Evolutionary conservation across 805 yeast genomes (phyloP).

Genomic region (Saturnispora galanensis): DNA sequence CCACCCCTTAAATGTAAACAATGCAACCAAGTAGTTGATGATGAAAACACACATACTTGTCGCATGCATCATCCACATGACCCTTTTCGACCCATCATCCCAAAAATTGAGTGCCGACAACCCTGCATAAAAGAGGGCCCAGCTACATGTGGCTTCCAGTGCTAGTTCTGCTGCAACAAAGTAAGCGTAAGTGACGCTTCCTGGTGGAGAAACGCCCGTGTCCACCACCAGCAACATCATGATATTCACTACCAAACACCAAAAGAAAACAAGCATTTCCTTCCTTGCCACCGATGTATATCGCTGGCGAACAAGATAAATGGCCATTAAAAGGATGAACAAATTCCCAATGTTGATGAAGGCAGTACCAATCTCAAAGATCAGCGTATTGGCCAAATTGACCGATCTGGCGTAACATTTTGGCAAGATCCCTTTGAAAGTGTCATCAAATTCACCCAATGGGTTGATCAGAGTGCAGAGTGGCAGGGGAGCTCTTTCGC

Average conservation of each 20-base stretch:
- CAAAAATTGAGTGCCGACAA: constrained; percentile 79
- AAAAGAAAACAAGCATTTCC: constrained; percentile 72
- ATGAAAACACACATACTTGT: constrained; percentile 49
- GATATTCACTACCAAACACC: constrained; percentile 46
- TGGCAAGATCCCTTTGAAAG: constrained; percentile 58
- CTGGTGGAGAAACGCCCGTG: constrained; percentile 88
- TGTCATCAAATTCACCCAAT: constrained; percentile 20
- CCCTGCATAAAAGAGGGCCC: constrained; percentile 63
- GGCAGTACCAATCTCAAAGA: constrained; percentile 82
- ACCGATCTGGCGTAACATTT: constrained; percentile 79
- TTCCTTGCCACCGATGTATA: constrained; percentile 91
- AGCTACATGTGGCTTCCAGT: constrained; percentile 58
- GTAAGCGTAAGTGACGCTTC: constrained; percentile 63
- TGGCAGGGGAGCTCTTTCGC: constrained; percentile 64
- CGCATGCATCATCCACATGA: constrained; percentile 48
- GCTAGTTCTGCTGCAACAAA: constrained; percentile 80
- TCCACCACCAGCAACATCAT: constrained; percentile 71
- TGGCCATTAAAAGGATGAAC: constrained; percentile 52
- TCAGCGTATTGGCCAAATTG: constrained; percentile 81
- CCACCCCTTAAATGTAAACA: constrained; percentile 68
- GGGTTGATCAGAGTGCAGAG: constrained; percentile 69
- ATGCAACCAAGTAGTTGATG: constrained; percentile 53
- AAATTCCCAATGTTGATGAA: constrained; percentile 75
- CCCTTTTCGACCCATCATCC: constrained; percentile 80
- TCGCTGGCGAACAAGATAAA: constrained; percentile 70